phyloP scores from a whole-genome alignment of 2,329 filamentous ascomycete species.

The Pseudonectria buxi region DNA sequence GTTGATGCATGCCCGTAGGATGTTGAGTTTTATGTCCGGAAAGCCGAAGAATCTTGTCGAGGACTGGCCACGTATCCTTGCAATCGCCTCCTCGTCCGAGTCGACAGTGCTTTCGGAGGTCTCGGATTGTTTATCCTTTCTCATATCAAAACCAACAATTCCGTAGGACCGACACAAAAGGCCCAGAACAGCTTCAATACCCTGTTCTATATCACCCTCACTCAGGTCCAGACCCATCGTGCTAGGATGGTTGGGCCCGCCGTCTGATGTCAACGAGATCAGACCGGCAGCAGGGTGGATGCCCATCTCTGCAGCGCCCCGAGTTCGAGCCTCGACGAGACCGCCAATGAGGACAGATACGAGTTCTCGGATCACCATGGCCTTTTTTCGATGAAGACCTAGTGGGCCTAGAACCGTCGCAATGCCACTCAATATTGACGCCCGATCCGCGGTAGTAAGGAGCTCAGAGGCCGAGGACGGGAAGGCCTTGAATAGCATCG shows the following conservation, averaged over 20 bases:
- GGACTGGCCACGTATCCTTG: constrained; percentile 54
- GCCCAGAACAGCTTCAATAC: constrained; percentile 57
- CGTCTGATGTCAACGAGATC: constrained; percentile 58
- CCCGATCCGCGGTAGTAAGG: constrained; percentile 67
- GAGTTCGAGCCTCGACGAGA: constrained; percentile 81
- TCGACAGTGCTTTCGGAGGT: constrained; percentile 30
- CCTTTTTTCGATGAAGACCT: constrained; percentile 81
- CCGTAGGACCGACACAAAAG: constrained; percentile 58
- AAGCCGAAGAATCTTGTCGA: constrained; percentile 66
- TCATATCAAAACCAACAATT: constrained; percentile 45
- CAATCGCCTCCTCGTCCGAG: constrained; percentile 45
- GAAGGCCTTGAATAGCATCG: constrained; percentile 61
- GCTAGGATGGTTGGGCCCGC: constrained; percentile 42
- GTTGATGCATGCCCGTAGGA: constrained; percentile 83
- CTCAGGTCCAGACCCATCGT: constrained; percentile 53
- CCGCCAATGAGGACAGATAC: constrained; percentile 76
- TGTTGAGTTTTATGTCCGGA: constrained; percentile 71
- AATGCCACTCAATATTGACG: constrained; percentile 77
- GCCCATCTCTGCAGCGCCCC: constrained; percentile 91
- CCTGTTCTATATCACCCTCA: constrained; percentile 58
- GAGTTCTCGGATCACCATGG: constrained; percentile 80
- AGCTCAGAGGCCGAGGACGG: constrained; percentile 60
- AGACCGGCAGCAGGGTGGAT: constrained; percentile 90
- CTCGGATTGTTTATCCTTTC: constrained; percentile 18
- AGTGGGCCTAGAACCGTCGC: constrained; percentile 76